Evolutionary conservation across 768 basidiomycete genomes (phyloP).

Genomic region (Steccherinum ochraceum): DNA sequence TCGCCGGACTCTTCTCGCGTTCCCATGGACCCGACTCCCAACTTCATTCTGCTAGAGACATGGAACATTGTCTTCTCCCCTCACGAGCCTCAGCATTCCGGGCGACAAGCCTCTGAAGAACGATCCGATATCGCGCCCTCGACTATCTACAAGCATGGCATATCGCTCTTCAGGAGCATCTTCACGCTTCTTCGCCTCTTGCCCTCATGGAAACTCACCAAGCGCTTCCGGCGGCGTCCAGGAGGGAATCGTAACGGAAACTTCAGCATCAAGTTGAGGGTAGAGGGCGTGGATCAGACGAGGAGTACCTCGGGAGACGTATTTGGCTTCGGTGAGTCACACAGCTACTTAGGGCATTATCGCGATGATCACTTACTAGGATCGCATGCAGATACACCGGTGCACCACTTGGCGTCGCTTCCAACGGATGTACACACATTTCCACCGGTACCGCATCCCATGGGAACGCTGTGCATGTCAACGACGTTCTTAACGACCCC

Average conservation of each 20-base stretch:
- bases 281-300: constrained; percentile 28
- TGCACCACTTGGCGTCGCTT: constrained; percentile 33
- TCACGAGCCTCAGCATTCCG: constrained; percentile 9
- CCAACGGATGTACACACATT: constrained; percentile 54
- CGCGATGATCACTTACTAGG: background rate
- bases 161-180: constrained; percentile 73
- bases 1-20: constrained; percentile 53
- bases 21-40: constrained; percentile 63
- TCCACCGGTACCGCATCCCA: constrained; percentile 60
- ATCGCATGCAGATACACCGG: constrained; percentile 29
- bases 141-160: constrained; percentile 81
- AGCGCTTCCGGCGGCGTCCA: constrained; percentile 42
- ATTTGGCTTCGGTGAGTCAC: constrained; percentile 34
- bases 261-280: constrained; percentile 43
- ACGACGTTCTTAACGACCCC: constrained; percentile 61
- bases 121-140: constrained; percentile 53
- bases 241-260: constrained; percentile 36
- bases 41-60: constrained; percentile 65
- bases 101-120: constrained; percentile 8
- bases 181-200: constrained; percentile 68
- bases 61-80: constrained; percentile 50
- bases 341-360: background rate
- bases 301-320: constrained; percentile 19
- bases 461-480: constrained; percentile 56
- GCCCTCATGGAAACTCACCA: constrained; percentile 71